Conservation (phyloP, 2,329 filamentous ascomycete genomes). For the Exophiala mesophila region DNA sequence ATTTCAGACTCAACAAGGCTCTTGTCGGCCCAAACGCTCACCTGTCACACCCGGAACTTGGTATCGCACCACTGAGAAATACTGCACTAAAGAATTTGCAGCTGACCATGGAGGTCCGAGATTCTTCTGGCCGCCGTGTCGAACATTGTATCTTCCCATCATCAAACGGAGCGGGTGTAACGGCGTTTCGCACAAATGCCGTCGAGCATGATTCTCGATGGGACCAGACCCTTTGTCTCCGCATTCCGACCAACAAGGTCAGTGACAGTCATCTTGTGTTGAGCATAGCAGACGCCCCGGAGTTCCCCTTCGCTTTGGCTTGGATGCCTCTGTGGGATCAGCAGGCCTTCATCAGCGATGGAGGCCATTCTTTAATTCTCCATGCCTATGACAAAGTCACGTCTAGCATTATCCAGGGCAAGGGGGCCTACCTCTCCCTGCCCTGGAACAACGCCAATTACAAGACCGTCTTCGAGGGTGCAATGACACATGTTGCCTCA, state of each 20-base stretch:
- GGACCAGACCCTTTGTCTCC: constrained; percentile 82
- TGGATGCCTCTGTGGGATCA: constrained; percentile 94
- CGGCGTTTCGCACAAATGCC: constrained; percentile 82
- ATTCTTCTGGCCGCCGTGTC: constrained; percentile 70
- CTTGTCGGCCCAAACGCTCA: constrained; percentile 64
- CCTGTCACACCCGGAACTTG: constrained; percentile 67
- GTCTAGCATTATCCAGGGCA: constrained; percentile 64
- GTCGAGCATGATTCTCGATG: constrained; percentile 74
- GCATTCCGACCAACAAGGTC: constrained; percentile 74
- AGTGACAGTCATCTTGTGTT: constrained; percentile 79
- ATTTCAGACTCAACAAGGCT: constrained; percentile 76
- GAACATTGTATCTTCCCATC: constrained; percentile 83
- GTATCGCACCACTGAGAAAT: constrained; percentile 67
- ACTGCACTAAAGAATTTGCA: constrained; percentile 71
- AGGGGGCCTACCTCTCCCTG: constrained; percentile 79
- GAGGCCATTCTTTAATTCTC: constrained; percentile 71
- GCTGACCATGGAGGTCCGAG: constrained; percentile 81
- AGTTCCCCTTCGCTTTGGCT: constrained; percentile 82
- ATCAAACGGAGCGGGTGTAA: constrained; percentile 72
- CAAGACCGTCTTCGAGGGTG: constrained; percentile 59
- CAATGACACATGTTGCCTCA: constrained; percentile 75
- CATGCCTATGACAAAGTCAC: constrained; percentile 93
- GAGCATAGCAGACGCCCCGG: constrained; percentile 79
- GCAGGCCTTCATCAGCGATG: constrained; percentile 83
- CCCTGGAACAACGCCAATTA: constrained; percentile 58